Evolutionary conservation across 2,329 filamentous ascomycete species (phyloP).

Genomic region (Colletotrichum sp.): DNA sequence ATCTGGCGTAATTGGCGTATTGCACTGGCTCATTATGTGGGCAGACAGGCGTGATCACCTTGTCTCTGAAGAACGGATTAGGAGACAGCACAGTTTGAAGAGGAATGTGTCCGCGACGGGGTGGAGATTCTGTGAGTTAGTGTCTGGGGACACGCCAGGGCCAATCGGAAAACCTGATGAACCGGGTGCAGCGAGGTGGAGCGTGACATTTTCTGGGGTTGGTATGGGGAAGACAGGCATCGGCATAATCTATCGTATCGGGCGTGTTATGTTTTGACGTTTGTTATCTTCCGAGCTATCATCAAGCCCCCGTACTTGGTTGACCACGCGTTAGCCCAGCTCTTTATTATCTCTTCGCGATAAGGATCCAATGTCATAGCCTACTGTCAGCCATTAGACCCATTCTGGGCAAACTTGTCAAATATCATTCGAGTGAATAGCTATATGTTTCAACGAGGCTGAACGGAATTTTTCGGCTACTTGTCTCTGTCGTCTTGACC

Average conservation of each 20-base stretch:
- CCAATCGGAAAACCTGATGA: background rate
- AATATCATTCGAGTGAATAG: background rate
- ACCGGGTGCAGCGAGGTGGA: background rate
- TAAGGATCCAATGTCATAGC: background rate
- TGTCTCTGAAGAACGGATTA: background rate
- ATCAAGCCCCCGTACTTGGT: background rate
- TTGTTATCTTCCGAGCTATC: background rate
- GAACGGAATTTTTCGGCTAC: background rate
- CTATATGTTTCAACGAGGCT: background rate
- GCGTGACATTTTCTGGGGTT: background rate
- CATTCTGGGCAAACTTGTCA: background rate
- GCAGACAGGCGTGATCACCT: background rate
- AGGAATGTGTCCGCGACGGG: background rate
- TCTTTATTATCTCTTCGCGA: background rate
- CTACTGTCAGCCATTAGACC: background rate
- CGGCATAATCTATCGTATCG: background rate
- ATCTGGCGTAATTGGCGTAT: background rate
- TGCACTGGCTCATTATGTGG: background rate
- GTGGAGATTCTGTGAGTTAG: background rate
- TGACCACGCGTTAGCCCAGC: background rate
- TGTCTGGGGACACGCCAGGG: background rate
- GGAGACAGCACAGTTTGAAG: background rate
- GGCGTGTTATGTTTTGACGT: background rate
- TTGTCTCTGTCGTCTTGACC: background rate
- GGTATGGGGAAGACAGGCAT: background rate